Evolutionary conservation across 2,329 filamentous ascomycete genomes (phyloP).

Genomic region (Zymoseptoria ardabiliae): DNA sequence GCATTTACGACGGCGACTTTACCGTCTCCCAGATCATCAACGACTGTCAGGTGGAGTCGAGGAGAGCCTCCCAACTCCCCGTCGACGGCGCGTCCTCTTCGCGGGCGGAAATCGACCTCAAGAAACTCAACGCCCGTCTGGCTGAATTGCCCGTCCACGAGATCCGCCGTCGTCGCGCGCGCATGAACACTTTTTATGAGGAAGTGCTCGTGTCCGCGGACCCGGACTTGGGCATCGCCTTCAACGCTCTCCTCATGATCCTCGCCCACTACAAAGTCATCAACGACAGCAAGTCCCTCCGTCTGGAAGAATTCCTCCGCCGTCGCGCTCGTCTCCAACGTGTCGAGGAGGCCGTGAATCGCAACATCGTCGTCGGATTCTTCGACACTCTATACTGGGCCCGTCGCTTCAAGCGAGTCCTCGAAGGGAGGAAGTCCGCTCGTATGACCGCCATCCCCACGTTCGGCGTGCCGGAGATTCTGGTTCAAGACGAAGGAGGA

Average conservation of each 20-base stretch:
- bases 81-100: constrained; percentile 31
- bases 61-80: constrained; percentile 45
- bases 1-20: constrained; percentile 86
- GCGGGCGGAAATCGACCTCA: constrained; percentile 56
- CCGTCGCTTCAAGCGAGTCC: constrained; percentile 67
- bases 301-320: constrained; percentile 87
- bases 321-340: constrained; percentile 84
- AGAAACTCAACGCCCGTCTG: constrained; percentile 66
- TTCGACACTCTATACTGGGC: constrained; percentile 92
- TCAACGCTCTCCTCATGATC: constrained; percentile 88
- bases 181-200: constrained; percentile 93
- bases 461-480: constrained; percentile 80
- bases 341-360: constrained; percentile 87
- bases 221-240: constrained; percentile 80
- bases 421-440: constrained; percentile 64
- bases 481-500: constrained; percentile 70
- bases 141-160: constrained; percentile 64
- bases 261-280: constrained; percentile 98
- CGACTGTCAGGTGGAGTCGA: constrained; percentile 57
- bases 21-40: constrained; percentile 83
- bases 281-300: constrained; percentile 91
- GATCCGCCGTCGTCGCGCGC: constrained; percentile 66
- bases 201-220: constrained; percentile 93
- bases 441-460: constrained; percentile 73
- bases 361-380: constrained; percentile 85